Percentiles rank a stretch among this genome's conserved stretches.
Conservation (phyloP, 2,329 filamentous ascomycete species). For the Lachnum nothofagi region DNA sequence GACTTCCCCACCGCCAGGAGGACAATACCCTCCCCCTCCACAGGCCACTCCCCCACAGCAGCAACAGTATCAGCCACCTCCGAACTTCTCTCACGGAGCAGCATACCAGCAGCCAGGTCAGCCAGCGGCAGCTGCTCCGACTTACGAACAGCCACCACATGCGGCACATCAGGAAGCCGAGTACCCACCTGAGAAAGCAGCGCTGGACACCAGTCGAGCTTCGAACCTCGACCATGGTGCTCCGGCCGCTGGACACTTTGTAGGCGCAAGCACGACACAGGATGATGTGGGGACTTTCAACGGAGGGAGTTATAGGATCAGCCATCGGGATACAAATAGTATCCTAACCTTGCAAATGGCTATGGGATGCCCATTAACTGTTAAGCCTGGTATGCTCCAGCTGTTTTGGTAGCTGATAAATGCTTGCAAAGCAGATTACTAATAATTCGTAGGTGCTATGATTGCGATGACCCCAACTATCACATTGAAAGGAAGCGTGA, state of each 20-base stretch:
- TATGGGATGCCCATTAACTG: slow-evolving; percentile 76
- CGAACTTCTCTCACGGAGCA: slow-evolving; percentile 32
- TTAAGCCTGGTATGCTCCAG: slow-evolving; percentile 60
- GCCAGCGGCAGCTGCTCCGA: background rate
- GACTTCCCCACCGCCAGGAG: slow-evolving; percentile 21
- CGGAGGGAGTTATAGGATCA: slow-evolving; percentile 88
- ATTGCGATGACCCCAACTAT: slow-evolving; percentile 91
- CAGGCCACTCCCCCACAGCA: slow-evolving; percentile 20
- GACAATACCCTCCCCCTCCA: slow-evolving; percentile 30
- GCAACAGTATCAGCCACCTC: slow-evolving; percentile 21
- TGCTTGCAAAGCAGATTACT: background rate
- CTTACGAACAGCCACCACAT: slow-evolving; percentile 11
- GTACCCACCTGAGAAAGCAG: slow-evolving; percentile 28
- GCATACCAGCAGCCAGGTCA: slow-evolving; percentile 30
- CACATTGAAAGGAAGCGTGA: slow-evolving; percentile 74
- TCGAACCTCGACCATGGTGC: slow-evolving; percentile 38
- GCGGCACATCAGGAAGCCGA: slow-evolving; percentile 15
- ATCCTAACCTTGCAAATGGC: slow-evolving; percentile 85
- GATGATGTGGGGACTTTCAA: slow-evolving; percentile 98
- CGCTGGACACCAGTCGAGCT: slow-evolving; percentile 29
- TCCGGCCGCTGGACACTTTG: slow-evolving; percentile 48
- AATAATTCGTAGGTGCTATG: slow-evolving; percentile 63
- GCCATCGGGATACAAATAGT: slow-evolving; percentile 85
- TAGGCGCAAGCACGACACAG: slow-evolving; percentile 55
- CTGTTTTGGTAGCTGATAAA: background rate